Evolutionary conservation across 2,329 filamentous ascomycete genomes (phyloP), one percentile per base, ranked within the genome.

Genomic region (Tolypocladium paradoxum): DNA sequence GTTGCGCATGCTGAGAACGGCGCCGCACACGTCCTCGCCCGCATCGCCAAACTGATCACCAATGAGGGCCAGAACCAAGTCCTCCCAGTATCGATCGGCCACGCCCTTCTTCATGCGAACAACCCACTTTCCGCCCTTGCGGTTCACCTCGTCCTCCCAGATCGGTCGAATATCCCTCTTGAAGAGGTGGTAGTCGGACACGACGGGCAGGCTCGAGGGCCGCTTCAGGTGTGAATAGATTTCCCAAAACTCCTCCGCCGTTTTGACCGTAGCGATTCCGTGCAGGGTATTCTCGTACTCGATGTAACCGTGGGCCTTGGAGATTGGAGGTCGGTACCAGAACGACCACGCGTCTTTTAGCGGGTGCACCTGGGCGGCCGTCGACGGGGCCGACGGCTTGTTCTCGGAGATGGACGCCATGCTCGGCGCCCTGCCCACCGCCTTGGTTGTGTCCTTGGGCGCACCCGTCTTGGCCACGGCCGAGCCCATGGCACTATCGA

Each of bases 81-180:
- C 89, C 74, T 99, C 93, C 90, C 93, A 99, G 70, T 95, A 96
- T 53, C 92, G 84, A 70, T 97, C 93, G 20, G 90, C 89, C 22
- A 99, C 89, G 29, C 93, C 93, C 77, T 99, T 99, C 81, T 96
- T 96, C 67, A 99, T 75, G 60, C 92, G 82, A 68, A 99, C 85
- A 59, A 96, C 91, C 92, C 92, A 99, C 74, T 99, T 99, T 50
- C 93, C 93, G 52, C 93, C 93, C 61, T 85, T 87, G 70, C 90
- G 93, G 73, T 99, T 99, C 68, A 95, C 90, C 48, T 96, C 90
- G 62, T 99, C 93, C 70, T 99, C 93, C 93, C 93, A 99, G 62
- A 99, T 93, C 24, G 93, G 93, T 56, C 93, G 84, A 56, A 99
- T 91, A 52, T 91, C 92, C 66, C 93, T 90, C 72, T 93, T 95